Base-by-base conservation (phyloP, 106 monocot species). In the Ottelia alismoides region DNA sequence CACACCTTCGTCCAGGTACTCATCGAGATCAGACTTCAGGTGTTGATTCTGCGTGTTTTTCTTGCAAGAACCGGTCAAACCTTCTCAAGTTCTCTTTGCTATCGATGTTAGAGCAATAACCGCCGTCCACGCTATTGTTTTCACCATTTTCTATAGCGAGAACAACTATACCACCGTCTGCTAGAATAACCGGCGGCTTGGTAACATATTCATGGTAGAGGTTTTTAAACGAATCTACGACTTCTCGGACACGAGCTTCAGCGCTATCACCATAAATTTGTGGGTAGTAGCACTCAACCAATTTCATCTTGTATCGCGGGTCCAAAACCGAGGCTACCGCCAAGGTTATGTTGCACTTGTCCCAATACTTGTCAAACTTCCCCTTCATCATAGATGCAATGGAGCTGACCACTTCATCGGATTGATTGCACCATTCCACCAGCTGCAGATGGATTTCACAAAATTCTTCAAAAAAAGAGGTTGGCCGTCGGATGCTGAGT, bases 281-380 rank as follows among this genome's bases (percentile, higher is more conserved):
- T 44, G 74, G 68, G 58, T 70, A 87, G 60, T 78, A 93, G 58
- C 76, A 93, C 56, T 87, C 83, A 40, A 87, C 53, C 1, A 83
- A 75, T 66, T 83, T 87, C 87, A 87, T 87, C 61, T 93, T 93
- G 57, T 80, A 93, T 20, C 92, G 68, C 28, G 92, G 92, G 53
- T 93, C 92, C 23, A 93, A 64, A 56, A 93, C 71, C 30, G 87
- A 83, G 46, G 87, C 71, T 32, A 83, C 74, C 2, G 87, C 83
- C 72, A 87, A 74, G 23, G 74, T 52, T 23, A 50, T 78, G 32
- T 75, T 74, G 27, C 72, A 80, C 28, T 62, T 45, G 21, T 76
- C 75, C 87, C 92, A 87, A 51, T 78, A 72, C 17, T 77, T 62
- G 28, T 93, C 87, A 40, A 93, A 87, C 31, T 77, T 80, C 22